phyloP scores from a whole-genome alignment of 257 asterid species.

The Verbascum thapsus region DNA sequence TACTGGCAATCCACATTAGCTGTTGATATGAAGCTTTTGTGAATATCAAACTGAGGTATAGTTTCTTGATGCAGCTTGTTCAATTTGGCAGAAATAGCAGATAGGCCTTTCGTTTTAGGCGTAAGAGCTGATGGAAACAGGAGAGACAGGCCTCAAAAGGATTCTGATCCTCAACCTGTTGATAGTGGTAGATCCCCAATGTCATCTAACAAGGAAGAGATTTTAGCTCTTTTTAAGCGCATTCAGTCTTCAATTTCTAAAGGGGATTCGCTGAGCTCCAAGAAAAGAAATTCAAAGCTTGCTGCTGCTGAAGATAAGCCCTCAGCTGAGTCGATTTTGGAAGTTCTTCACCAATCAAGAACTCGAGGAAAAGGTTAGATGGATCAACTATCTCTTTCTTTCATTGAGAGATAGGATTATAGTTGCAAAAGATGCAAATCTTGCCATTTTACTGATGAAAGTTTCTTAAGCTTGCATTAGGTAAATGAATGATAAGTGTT shows the following conservation, averaged over 20 bases:
- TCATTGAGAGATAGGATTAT: not conserved
- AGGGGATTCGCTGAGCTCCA: constrained; percentile 43
- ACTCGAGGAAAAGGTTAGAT: constrained; percentile 50
- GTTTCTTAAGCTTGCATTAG: not conserved
- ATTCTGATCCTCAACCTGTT: constrained; percentile 29
- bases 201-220: constrained; percentile 65
- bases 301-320: constrained; percentile 46
- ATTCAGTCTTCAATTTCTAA: constrained; percentile 65
- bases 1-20: not conserved
- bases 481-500: not conserved
- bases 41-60: constrained; percentile 54
- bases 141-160: constrained; percentile 32
- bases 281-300: constrained; percentile 42
- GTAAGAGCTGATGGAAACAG: constrained; percentile 47
- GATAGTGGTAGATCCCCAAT: constrained; percentile 37
- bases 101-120: constrained; percentile 37
- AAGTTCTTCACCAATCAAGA: constrained; percentile 61
- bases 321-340: constrained; percentile 56
- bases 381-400: not conserved
- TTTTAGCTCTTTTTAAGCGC: constrained; percentile 66
- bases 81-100: constrained; percentile 79
- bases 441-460: not conserved
- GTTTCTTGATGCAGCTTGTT: constrained; percentile 90
- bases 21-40: constrained; percentile 13
- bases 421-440: not conserved